These are phyloP conservation scores for Malus hybrid DNA, from an alignment of 331 rosid species.

Conservation along the genomic window DNA sequence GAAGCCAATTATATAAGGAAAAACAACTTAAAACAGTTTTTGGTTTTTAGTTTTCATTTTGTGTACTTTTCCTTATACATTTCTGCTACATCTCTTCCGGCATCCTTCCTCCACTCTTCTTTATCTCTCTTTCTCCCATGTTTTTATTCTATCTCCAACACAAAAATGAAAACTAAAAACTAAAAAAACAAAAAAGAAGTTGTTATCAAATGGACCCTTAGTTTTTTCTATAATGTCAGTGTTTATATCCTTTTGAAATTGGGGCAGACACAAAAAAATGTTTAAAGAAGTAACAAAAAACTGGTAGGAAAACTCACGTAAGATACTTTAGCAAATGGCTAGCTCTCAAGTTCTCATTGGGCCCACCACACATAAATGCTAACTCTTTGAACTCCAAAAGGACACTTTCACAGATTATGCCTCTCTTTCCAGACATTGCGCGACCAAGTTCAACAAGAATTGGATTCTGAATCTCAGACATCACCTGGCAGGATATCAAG, in stretches of 20 bases:
- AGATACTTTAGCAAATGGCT: slow-evolving; percentile 51
- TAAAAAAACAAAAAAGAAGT: no score
- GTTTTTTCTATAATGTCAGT: background rate
- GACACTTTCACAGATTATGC: slow-evolving; percentile 71
- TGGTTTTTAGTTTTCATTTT: background rate
- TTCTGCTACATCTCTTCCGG: background rate
- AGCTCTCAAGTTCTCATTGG: slow-evolving; percentile 73
- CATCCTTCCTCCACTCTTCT: background rate
- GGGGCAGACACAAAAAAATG: slow-evolving; percentile 2
- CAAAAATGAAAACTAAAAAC: background rate
- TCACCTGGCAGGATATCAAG: slow-evolving; percentile 37
- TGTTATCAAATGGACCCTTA: background rate
- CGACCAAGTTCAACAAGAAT: slow-evolving; percentile 49
- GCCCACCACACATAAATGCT: slow-evolving; percentile 84
- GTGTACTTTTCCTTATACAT: background rate
- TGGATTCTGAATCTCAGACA: slow-evolving; percentile 70
- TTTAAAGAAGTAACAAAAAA: background rate
- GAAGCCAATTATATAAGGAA: background rate
- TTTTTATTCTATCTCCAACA: background rate
- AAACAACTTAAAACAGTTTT: background rate
- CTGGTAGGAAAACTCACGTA: slow-evolving; percentile 39
- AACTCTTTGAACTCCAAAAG: slow-evolving; percentile 69
- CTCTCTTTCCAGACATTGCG: slow-evolving; percentile 50
- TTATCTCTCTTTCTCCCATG: background rate
- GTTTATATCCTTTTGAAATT: background rate